Evolutionary conservation across 2,329 filamentous ascomycete species (phyloP), one percentile per base, ranked within the genome.

Genomic region (Leptographium wingfieldii): DNA sequence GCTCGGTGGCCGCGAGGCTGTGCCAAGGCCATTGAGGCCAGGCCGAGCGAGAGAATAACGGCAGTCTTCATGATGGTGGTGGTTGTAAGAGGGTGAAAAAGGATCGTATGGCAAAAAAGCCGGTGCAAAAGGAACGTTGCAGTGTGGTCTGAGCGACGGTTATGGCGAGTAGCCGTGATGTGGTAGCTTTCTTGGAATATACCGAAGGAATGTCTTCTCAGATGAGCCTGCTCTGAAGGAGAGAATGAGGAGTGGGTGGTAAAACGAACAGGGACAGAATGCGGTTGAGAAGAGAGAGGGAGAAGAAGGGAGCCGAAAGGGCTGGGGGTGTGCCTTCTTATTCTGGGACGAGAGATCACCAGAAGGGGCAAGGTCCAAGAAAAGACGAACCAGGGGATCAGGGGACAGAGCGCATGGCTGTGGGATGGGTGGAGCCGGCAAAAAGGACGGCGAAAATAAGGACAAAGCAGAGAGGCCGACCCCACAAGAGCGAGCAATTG

Each of bases 1-100:
- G 65, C 64, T 65, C 73, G 71, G 65, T 73, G 72, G 65, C 68
- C 72, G 63, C 74, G 75, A 61, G 80, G 80, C 69, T 82, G 77
- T 64, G 80, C 80, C 61, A 76, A 68, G 65, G 74, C 78, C 59
- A 72, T 64, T 49, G 76, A 72, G 64, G 76, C 76, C 68, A 78
- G 65, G 58, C 75, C 66, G 68, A 66, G 52, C 46, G 62, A 58
- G 66, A 73, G 65, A 62, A 77, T 60, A 33, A 70, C 69, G 55
- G 69, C 62, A n/a, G 74, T 72, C 71, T 76, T 77, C 75, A 77
- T 77, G 56, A 61, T 73, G 68, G 49, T 35, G 33, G 9, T 31
- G 31, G 31, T 31, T 22, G 22, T 22, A 31, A 2, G 29, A 54
- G 38, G 58, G 43, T 31, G 19, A 52, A 60, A 55, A 61, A 58